phyloP scores from a whole-genome alignment of 1,284 basidiomycete genomes.

The Peniophora sp. region DNA sequence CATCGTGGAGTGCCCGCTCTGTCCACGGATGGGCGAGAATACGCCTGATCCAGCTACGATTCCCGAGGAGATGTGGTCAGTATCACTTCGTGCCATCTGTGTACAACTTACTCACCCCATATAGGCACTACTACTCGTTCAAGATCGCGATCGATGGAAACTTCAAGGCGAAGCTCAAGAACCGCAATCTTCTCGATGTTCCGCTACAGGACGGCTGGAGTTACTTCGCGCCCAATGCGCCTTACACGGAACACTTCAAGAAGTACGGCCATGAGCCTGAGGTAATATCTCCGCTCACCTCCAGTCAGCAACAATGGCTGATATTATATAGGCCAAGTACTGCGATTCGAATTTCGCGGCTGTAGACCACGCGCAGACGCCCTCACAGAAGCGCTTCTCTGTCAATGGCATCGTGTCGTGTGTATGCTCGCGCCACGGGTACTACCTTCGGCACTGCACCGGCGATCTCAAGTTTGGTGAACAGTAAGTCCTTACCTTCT shows the following conservation, averaged over 20 bases:
- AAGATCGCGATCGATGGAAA: slow-evolving; percentile 7
- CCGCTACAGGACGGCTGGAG: background rate
- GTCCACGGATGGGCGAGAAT: slow-evolving; percentile 3
- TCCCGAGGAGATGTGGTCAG: slow-evolving; percentile 8
- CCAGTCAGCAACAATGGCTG: no score
- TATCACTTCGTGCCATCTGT: background rate
- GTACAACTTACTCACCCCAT: background rate
- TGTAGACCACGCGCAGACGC: slow-evolving; percentile 4
- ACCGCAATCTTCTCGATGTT: background rate
- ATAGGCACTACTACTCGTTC: slow-evolving; percentile 2
- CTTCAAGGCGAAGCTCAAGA: slow-evolving; percentile 6
- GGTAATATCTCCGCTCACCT: background rate
- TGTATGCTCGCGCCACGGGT: slow-evolving; percentile 12
- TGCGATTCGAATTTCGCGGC: slow-evolving; percentile 3
- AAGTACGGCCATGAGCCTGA: background rate
- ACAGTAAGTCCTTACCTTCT: slow-evolving; percentile 9
- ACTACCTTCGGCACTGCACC: slow-evolving; percentile 8
- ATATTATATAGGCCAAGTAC: slow-evolving; percentile 1
- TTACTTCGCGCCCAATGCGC: background rate
- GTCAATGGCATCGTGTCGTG: slow-evolving; percentile 8
- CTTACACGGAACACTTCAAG: background rate
- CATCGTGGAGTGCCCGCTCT: slow-evolving; percentile 10
- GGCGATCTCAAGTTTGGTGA: slow-evolving; percentile 17
- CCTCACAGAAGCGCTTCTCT: slow-evolving; percentile 1
- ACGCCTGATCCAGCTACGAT: slow-evolving; percentile 10